Percentiles rank a stretch among this genome's conserved stretches.
Conservation (phyloP, 805 yeast species). For the Zygotorulaspora florentina region DNA sequence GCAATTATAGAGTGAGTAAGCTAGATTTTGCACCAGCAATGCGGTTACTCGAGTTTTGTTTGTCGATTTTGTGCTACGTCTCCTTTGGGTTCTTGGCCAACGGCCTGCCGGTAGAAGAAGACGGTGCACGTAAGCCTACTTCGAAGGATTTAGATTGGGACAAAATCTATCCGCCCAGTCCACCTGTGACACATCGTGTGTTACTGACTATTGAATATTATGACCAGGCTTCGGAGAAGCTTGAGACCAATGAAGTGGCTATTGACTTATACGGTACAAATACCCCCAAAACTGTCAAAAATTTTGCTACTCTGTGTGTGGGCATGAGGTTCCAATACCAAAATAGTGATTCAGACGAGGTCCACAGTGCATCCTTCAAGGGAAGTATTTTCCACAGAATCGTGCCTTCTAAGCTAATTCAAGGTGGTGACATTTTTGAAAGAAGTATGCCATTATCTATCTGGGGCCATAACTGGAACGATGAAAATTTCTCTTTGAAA, state of each 20-base stretch:
- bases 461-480: constrained; percentile 67
- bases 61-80: neutral
- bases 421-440: constrained; percentile 81
- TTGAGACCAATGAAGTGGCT: constrained; percentile 36
- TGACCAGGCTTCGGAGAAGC: constrained; percentile 16
- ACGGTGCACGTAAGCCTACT: constrained; percentile 2
- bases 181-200: constrained; percentile 31
- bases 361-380: constrained; percentile 42
- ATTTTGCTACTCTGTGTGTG: constrained; percentile 50
- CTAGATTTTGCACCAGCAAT: neutral
- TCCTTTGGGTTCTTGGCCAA: neutral
- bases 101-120: neutral
- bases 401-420: constrained; percentile 70
- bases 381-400: constrained; percentile 70
- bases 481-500: constrained; percentile 68
- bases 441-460: constrained; percentile 80
- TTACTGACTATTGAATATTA: constrained; percentile 27
- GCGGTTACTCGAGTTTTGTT: neutral
- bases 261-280: constrained; percentile 63
- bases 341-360: constrained; percentile 25
- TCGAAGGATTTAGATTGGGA: constrained; percentile 12
- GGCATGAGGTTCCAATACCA: constrained; percentile 37
- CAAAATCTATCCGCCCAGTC: constrained; percentile 31
- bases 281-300: constrained; percentile 59
- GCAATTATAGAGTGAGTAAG: neutral